A percentile compares a stretch with the other conserved stretches of the same genome.
phyloP scores from a whole-genome alignment of 768 basidiomycete genomes.

The Mrakia blollopis region DNA sequence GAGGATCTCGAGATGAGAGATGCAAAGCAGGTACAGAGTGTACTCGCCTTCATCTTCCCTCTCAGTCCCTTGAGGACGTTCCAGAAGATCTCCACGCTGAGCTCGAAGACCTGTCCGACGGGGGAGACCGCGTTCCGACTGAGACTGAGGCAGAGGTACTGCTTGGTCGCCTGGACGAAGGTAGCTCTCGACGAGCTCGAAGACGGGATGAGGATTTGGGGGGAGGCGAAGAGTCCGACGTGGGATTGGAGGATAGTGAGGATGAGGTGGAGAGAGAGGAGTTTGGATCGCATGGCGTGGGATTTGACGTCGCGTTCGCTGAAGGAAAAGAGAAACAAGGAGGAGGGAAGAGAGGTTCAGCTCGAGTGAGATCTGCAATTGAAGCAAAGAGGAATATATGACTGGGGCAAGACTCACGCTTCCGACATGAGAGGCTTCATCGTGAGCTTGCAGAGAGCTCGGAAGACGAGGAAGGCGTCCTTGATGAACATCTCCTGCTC shows the following conservation, averaged over 20 bases:
- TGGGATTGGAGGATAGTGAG: constrained; percentile 87
- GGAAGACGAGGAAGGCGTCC: constrained; percentile 95
- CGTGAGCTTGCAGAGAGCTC: constrained; percentile 92
- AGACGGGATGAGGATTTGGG: constrained; percentile 84
- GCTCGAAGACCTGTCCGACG: constrained; percentile 93
- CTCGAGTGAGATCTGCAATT: too few relatives aligned
- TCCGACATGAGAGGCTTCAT: constrained; percentile 95
- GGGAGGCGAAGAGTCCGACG: constrained; percentile 81
- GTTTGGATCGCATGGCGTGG: constrained; percentile 93
- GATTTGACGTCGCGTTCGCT: constrained; percentile 95
- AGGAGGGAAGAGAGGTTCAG: constrained; percentile 33
- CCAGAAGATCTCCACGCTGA: constrained; percentile 98
- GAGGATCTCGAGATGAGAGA: too few relatives aligned
- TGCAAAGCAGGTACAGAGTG: background rate
- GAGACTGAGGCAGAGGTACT: constrained; percentile 86
- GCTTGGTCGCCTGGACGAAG: constrained; percentile 89
- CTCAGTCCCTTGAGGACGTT: constrained; percentile 88
- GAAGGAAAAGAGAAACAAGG: constrained; percentile 14
- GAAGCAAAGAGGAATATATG: background rate
- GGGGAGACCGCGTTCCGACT: constrained; percentile 94
- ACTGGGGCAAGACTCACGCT: constrained; percentile 54
- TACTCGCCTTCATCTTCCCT: constrained; percentile 81
- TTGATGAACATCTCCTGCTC: constrained; percentile 87
- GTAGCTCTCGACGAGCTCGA: constrained; percentile 81
- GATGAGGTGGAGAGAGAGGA: constrained; percentile 89